Percentiles rank a stretch among this genome's conserved stretches.
These are phyloP conservation scores for Amylocarpus encephaloides DNA, from an alignment of 2,329 filamentous ascomycete genomes.

Conservation along the genomic window DNA sequence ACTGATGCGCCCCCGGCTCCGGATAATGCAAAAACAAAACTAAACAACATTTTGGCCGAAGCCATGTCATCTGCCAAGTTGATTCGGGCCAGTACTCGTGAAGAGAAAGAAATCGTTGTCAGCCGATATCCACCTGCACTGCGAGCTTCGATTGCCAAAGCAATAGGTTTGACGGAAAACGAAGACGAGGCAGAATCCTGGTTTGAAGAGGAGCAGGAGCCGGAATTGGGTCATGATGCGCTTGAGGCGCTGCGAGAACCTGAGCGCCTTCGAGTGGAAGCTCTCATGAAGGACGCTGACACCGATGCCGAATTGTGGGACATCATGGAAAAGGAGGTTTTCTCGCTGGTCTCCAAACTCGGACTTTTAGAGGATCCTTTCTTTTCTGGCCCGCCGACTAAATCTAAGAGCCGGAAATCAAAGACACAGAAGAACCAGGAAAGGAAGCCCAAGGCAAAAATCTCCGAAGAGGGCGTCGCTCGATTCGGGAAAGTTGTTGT, in stretches of 20 bases:
- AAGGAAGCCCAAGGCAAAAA: background rate
- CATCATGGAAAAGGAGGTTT: conserved; percentile 60
- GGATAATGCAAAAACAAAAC: conserved; percentile 14
- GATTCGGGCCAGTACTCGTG: conserved; percentile 1
- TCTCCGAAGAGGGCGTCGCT: background rate
- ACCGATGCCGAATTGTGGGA: conserved; percentile 63
- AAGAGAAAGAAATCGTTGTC: conserved; percentile 18
- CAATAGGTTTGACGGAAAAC: conserved; percentile 21
- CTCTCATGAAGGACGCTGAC: conserved; percentile 45
- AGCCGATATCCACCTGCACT: conserved; percentile 28
- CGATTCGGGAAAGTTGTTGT: conserved; percentile 1
- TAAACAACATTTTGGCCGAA: conserved; percentile 18
- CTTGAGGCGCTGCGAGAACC: conserved; percentile 29
- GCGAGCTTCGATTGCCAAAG: conserved; percentile 27
- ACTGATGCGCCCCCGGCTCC: background rate
- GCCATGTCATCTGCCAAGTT: conserved; percentile 12
- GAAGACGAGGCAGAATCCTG: background rate
- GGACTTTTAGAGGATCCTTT: conserved; percentile 39
- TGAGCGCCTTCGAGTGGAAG: conserved; percentile 48
- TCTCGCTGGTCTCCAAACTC: conserved; percentile 51
- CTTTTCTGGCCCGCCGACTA: background rate
- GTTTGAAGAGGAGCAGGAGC: background rate
- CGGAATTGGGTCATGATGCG: conserved; percentile 9
- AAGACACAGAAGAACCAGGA: conserved; percentile 1
- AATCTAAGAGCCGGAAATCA: background rate